Conservation (phyloP, 2,329 filamentous ascomycete species). For the Aspergillus neotritici region DNA sequence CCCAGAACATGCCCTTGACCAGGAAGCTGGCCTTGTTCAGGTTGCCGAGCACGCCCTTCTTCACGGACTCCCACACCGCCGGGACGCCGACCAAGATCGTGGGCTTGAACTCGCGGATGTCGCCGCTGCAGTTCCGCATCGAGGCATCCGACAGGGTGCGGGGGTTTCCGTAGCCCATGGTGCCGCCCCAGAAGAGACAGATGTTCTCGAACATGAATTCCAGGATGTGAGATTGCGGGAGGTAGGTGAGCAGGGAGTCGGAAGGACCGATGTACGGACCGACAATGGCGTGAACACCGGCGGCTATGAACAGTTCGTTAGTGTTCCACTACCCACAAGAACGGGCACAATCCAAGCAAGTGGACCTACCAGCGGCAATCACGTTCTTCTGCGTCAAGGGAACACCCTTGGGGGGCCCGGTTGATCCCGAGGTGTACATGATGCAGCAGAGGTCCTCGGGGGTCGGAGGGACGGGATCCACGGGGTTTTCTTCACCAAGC, state of each 20-base stretch:
- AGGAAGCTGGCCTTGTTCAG: constrained; percentile 67
- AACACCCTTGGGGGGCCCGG: constrained; percentile 83
- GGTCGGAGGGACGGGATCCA: constrained; percentile 64
- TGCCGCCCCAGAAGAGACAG: constrained; percentile 81
- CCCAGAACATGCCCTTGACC: constrained; percentile 72
- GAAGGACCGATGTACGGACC: constrained; percentile 69
- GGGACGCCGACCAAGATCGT: constrained; percentile 91
- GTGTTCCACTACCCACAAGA: background rate
- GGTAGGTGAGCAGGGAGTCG: constrained; percentile 80
- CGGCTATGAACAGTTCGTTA: constrained; percentile 48
- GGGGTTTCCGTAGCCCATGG: constrained; percentile 87
- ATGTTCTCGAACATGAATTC: constrained; percentile 95
- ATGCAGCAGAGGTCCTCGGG: constrained; percentile 75
- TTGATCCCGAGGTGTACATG: constrained; percentile 81
- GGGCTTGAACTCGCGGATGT: constrained; percentile 86
- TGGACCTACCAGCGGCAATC: constrained; percentile 63
- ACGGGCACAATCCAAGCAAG: background rate
- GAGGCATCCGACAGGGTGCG: constrained; percentile 81
- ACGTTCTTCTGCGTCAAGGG: constrained; percentile 75
- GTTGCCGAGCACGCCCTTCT: constrained; percentile 83
- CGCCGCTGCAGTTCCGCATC: constrained; percentile 83
- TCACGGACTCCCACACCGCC: constrained; percentile 94
- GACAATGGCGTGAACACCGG: constrained; percentile 73
- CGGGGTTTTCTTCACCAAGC: constrained; percentile 59
- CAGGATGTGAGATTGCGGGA: constrained; percentile 91